phyloP scores from a whole-genome alignment of 176 grass and related monocot genomes.

The Echinochloa phyllopogon region DNA sequence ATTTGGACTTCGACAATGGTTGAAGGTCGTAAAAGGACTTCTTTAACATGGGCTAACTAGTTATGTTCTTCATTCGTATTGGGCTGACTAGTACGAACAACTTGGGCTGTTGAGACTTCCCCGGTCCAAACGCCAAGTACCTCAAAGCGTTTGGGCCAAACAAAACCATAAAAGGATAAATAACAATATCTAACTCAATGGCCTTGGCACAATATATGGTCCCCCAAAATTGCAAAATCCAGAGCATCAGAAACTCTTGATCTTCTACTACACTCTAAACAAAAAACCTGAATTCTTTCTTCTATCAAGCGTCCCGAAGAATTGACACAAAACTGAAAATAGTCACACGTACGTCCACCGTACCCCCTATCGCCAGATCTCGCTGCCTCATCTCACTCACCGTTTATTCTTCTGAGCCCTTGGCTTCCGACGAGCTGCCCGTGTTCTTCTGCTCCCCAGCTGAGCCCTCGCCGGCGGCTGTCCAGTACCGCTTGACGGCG shows the following conservation, averaged over 20 bases:
- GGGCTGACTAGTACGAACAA: too few relatives aligned
- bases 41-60: too few relatives aligned
- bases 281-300: constrained; percentile 25
- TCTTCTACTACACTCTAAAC: neutral
- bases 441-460: neutral
- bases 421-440: neutral
- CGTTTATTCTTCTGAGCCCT: constrained; percentile 19
- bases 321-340: neutral
- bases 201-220: neutral
- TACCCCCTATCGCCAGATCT: neutral
- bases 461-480: constrained; percentile 42
- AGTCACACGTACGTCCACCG: constrained; percentile 2
- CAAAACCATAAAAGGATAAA: neutral
- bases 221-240: neutral
- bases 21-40: too few relatives aligned
- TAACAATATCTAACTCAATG: neutral
- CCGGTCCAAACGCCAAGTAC: too few relatives aligned
- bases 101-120: too few relatives aligned
- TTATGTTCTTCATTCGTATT: too few relatives aligned
- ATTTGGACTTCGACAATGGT: too few relatives aligned
- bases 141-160: too few relatives aligned
- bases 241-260: neutral
- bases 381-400: neutral
- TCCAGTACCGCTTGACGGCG: constrained; percentile 86
- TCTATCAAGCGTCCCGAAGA: neutral